phyloP scores from a whole-genome alignment of 2,329 filamentous ascomycete species.

The Aureobasidium pullulans region DNA sequence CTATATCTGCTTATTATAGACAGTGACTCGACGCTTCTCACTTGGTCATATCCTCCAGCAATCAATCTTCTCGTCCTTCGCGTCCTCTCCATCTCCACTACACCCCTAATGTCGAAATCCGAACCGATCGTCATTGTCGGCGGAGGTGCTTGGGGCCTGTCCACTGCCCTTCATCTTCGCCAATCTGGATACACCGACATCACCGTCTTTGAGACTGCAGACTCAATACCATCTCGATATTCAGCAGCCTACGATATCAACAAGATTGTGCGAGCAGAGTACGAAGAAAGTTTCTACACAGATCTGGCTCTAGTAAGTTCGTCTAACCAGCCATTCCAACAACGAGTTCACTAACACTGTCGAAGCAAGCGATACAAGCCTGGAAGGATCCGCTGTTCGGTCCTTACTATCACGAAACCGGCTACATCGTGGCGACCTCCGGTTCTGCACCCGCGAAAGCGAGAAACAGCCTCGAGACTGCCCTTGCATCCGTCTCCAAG shows the following conservation, averaged over 20 bases:
- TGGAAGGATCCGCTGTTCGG: constrained; percentile 49
- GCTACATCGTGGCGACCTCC: constrained; percentile 46
- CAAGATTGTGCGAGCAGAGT: constrained; percentile 55
- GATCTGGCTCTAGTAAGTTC: constrained; percentile 41
- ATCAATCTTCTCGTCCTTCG: background rate
- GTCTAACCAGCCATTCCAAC: no score
- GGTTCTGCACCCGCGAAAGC: constrained; percentile 43
- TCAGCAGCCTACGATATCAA: constrained; percentile 55
- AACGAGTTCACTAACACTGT: background rate
- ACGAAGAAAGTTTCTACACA: constrained; percentile 51
- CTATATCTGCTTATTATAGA: background rate
- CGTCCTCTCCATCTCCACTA: background rate
- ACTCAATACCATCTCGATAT: constrained; percentile 40
- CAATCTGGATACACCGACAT: constrained; percentile 39
- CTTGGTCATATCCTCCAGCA: background rate
- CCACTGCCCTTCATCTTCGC: constrained; percentile 42
- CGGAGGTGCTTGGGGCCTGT: constrained; percentile 45
- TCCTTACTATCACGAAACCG: constrained; percentile 46
- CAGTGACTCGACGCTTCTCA: background rate
- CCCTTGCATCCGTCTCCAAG: constrained; percentile 34
- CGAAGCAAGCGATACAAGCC: constrained; percentile 41
- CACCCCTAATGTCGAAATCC: background rate
- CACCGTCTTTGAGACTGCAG: constrained; percentile 41
- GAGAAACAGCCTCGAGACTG: constrained; percentile 37
- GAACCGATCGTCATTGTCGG: constrained; percentile 26